A percentile compares a stretch with the other conserved stretches of the same genome.
Evolutionary conservation across 345 rosid genomes (phyloP).

Genomic region (Ceriops tagal): DNA sequence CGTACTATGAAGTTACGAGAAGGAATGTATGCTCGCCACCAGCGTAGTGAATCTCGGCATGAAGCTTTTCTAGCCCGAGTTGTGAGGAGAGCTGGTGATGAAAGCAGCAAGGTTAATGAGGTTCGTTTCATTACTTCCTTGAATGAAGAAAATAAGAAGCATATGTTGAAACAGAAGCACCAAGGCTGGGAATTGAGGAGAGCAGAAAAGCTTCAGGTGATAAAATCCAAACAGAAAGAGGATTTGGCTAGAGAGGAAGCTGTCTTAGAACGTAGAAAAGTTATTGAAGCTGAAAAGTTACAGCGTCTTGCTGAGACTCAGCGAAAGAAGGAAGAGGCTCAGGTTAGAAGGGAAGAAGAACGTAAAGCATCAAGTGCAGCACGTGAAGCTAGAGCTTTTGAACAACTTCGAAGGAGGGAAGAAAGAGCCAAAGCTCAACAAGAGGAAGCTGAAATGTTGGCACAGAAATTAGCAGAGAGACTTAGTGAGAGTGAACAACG

Average conservation of each 20-base stretch:
- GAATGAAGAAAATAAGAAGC: conserved; percentile 77
- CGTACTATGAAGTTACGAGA: conserved; percentile 66
- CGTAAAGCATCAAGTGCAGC: conserved; percentile 78
- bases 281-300: conserved; percentile 74
- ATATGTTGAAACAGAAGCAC: conserved; percentile 68
- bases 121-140: conserved; percentile 77
- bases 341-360: conserved; percentile 79
- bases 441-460: conserved; percentile 81
- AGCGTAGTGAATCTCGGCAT: conserved; percentile 70
- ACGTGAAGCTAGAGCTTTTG: conserved; percentile 68
- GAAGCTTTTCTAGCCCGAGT: conserved; percentile 79
- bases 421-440: conserved; percentile 77
- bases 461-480: conserved; percentile 69
- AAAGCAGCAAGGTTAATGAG: conserved; percentile 80
- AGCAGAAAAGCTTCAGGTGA: conserved; percentile 70
- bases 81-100: conserved; percentile 81
- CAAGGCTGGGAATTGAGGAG: conserved; percentile 73
- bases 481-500: conserved; percentile 76
- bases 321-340: conserved; percentile 78
- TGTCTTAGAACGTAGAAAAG: conserved; percentile 65
- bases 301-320: conserved; percentile 79
- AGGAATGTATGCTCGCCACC: conserved; percentile 76
- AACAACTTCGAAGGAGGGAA: conserved; percentile 71
- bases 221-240: conserved; percentile 65
- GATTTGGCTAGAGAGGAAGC: conserved; percentile 83